These are phyloP conservation scores for Hevea brasiliensis DNA, from an alignment of 345 rosid species.

Conservation along the genomic window DNA sequence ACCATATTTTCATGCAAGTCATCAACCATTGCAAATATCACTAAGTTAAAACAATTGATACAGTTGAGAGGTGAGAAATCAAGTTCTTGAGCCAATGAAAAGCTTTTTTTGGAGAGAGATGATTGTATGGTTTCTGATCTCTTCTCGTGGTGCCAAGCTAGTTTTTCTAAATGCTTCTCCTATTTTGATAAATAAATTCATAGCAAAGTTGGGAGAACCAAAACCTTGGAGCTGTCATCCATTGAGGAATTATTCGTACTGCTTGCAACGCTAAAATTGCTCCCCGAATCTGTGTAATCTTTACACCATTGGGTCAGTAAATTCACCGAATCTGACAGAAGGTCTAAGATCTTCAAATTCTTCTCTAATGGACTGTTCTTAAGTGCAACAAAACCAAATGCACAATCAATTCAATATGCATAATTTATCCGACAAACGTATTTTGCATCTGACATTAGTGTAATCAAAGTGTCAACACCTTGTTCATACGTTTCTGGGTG, in stretches of 20 bases:
- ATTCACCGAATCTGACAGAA: slow-evolving; percentile 62
- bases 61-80: slow-evolving; percentile 63
- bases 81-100: slow-evolving; percentile 55
- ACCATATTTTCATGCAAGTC: slow-evolving; percentile 90
- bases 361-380: slow-evolving; percentile 70
- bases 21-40: slow-evolving; percentile 67
- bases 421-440: slow-evolving; percentile 57
- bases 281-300: slow-evolving; percentile 43
- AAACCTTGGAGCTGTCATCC: slow-evolving; percentile 47
- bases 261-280: slow-evolving; percentile 46
- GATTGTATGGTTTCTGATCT: slow-evolving; percentile 74
- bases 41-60: slow-evolving; percentile 55
- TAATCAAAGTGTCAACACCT: slow-evolving; percentile 67
- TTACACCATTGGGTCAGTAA: slow-evolving; percentile 57
- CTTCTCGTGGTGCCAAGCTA: slow-evolving; percentile 76
- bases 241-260: slow-evolving; percentile 53
- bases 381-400: slow-evolving; percentile 72
- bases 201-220: slow-evolving; percentile 32
- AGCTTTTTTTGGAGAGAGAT: slow-evolving; percentile 50
- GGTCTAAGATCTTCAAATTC: slow-evolving; percentile 64
- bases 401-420: slow-evolving; percentile 70
- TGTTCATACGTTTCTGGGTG: slow-evolving; percentile 69
- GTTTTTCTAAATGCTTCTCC: slow-evolving; percentile 81
- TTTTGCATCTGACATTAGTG: slow-evolving; percentile 50
- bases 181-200: slow-evolving; percentile 62